A percentile compares a stretch with the other conserved stretches of the same genome.
Evolutionary conservation across 2,329 filamentous ascomycete species (phyloP).

Genomic region (Pezicula rhizophila): DNA sequence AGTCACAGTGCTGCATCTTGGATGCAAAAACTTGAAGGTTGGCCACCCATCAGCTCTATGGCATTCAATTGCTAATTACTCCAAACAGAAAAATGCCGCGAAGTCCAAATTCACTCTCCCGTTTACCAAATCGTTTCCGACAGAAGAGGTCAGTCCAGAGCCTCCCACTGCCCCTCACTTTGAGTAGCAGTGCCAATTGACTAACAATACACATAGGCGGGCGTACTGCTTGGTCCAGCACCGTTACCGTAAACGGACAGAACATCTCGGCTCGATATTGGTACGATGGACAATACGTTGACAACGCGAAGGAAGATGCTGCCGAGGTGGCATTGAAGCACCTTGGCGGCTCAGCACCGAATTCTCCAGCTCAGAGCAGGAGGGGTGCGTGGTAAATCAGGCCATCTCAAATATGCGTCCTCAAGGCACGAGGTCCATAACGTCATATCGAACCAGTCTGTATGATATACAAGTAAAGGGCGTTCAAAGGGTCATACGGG

Average conservation of each 20-base stretch:
- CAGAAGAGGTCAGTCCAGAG: conserved; percentile 58
- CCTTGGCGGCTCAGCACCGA: conserved; percentile 38
- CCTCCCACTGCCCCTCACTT: neutral
- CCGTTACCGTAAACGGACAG: conserved; percentile 63
- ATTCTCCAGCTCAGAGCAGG: conserved; percentile 34
- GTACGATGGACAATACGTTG: conserved; percentile 84
- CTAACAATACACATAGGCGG: conserved; percentile 51
- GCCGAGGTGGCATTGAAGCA: conserved; percentile 70
- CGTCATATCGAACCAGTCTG: conserved; percentile 12
- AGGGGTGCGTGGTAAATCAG: conserved; percentile 27
- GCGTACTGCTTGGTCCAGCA: conserved; percentile 84
- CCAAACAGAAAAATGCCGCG: conserved; percentile 49
- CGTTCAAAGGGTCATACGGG: conserved; percentile 11
- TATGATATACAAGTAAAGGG: conserved; percentile 24
- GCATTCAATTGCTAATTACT: conserved; percentile 16
- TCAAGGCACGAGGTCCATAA: conserved; percentile 13
- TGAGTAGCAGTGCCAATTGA: conserved; percentile 18
- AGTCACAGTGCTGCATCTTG: conserved; percentile 24
- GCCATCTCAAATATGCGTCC: conserved; percentile 22
- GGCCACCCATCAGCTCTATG: conserved; percentile 9
- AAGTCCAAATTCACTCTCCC: conserved; percentile 46
- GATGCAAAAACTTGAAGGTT: conserved; percentile 34
- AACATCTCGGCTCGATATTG: conserved; percentile 72
- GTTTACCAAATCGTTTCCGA: conserved; percentile 69
- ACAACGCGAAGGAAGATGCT: conserved; percentile 88